Conservation (phyloP, 2,329 filamentous ascomycete species). For the Cadophora gregata region DNA sequence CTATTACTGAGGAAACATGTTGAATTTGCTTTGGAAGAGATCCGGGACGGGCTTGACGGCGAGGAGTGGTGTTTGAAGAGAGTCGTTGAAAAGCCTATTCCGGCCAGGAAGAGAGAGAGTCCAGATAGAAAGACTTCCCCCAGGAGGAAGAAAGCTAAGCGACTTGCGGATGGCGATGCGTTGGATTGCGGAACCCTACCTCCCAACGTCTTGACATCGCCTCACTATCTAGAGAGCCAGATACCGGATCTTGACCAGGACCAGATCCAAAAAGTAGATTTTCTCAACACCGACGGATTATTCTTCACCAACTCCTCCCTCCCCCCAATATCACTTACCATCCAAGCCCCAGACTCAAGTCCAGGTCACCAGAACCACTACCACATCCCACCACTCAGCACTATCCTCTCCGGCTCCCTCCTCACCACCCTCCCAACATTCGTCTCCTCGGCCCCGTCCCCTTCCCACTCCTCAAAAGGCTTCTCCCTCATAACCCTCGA, state of each 20-base stretch:
- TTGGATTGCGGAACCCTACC: too few species aligned
- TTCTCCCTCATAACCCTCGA: conserved; percentile 77
- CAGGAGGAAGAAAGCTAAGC: conserved; percentile 11
- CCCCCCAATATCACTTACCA: not conserved
- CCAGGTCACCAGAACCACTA: not conserved
- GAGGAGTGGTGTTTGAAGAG: conserved; percentile 46
- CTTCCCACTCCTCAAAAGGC: conserved; percentile 41
- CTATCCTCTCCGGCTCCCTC: conserved; percentile 57
- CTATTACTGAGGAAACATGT: conserved; percentile 40
- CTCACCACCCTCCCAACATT: conserved; percentile 51
- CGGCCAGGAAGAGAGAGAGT: not conserved
- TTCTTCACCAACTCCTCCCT: not conserved
- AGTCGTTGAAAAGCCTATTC: conserved; percentile 24
- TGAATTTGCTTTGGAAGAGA: conserved; percentile 38
- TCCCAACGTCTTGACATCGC: too few species aligned
- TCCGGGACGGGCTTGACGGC: conserved; percentile 39
- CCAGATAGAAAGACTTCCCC: not conserved
- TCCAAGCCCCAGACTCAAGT: not conserved
- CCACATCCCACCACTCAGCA: conserved; percentile 49
- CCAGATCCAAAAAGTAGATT: not conserved
- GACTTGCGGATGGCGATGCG: too few species aligned
- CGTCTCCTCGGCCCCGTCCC: conserved; percentile 44
- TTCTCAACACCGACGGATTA: not conserved
- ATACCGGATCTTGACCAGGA: not conserved
- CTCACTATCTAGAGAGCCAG: too few species aligned